Percentiles rank a stretch among this genome's conserved stretches.
Conservation (phyloP, 2,329 filamentous ascomycete genomes). For the Monosporascus sp. region DNA sequence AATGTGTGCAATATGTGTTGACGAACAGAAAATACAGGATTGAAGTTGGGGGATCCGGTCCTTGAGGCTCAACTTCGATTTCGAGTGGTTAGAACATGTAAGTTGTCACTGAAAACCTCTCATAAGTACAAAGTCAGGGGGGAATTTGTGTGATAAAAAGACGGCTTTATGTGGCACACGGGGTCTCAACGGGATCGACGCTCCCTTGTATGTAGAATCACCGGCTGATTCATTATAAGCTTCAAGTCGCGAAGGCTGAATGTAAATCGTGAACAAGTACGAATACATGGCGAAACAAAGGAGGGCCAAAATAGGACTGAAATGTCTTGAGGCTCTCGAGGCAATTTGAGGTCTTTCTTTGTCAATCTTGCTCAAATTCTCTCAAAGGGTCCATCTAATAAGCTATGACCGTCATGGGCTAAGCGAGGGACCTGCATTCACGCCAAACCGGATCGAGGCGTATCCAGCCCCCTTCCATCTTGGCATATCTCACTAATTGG, state of each 20-base stretch:
- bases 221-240: too few relatives aligned
- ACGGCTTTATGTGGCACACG: not conserved
- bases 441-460: not conserved
- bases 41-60: not conserved
- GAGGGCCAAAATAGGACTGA: not conserved
- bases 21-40: not conserved
- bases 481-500: not conserved
- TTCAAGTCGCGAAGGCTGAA: too few relatives aligned
- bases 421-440: not conserved
- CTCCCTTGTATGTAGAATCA: not conserved
- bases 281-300: not conserved
- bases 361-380: not conserved
- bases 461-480: not conserved
- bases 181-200: not conserved
- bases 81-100: not conserved
- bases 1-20: too few relatives aligned
- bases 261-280: not conserved
- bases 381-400: not conserved
- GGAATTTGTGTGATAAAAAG: not conserved
- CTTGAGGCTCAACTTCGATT: not conserved
- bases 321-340: not conserved
- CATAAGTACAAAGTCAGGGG: too few relatives aligned
- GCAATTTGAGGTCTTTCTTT: not conserved
- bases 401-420: not conserved
- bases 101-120: not conserved